phyloP scores from a whole-genome alignment of 768 basidiomycete genomes.

The Nidularia sp. region DNA sequence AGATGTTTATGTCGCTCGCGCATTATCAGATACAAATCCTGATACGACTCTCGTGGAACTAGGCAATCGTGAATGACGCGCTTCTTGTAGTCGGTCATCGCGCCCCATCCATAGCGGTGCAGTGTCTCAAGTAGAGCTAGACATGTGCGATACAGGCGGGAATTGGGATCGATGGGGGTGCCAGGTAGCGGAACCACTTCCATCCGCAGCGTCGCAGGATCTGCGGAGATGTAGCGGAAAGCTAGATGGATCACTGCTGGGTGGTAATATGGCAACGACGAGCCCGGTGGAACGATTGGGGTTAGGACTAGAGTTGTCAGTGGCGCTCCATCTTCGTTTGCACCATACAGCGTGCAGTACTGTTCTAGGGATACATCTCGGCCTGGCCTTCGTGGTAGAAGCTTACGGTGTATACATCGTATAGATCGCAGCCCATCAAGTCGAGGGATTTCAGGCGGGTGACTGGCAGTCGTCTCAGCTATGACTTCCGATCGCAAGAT shows the following conservation, averaged over 20 bases:
- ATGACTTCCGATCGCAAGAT: conserved; percentile 82
- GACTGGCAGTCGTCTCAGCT: conserved; percentile 27
- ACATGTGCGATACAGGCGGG: conserved; percentile 77
- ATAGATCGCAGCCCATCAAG: conserved; percentile 32
- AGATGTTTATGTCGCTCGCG: conserved; percentile 80
- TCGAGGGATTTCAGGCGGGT: conserved; percentile 27
- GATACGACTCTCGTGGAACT: conserved; percentile 73
- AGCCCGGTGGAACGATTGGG: conserved; percentile 43
- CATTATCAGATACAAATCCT: conserved; percentile 87
- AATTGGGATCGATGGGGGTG: conserved; percentile 44
- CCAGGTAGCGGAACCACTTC: conserved; percentile 53
- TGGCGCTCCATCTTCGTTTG: conserved; percentile 4
- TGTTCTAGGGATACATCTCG: conserved; percentile 76
- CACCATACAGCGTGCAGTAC: conserved; percentile 64
- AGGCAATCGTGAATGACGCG: conserved; percentile 81
- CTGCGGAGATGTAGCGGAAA: conserved; percentile 59
- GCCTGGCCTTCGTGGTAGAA: conserved; percentile 76
- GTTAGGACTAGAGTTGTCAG: conserved; percentile 47
- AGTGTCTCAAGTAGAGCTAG: conserved; percentile 77
- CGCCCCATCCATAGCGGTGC: conserved; percentile 88
- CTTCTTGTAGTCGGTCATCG: conserved; percentile 78
- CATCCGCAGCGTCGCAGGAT: conserved; percentile 40
- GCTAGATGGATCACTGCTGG: conserved; percentile 78
- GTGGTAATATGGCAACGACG: conserved; percentile 82
- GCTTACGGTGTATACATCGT: conserved; percentile 57